Conservation (phyloP, 805 yeast species). For the Pichia rugopelliculosa region DNA sequence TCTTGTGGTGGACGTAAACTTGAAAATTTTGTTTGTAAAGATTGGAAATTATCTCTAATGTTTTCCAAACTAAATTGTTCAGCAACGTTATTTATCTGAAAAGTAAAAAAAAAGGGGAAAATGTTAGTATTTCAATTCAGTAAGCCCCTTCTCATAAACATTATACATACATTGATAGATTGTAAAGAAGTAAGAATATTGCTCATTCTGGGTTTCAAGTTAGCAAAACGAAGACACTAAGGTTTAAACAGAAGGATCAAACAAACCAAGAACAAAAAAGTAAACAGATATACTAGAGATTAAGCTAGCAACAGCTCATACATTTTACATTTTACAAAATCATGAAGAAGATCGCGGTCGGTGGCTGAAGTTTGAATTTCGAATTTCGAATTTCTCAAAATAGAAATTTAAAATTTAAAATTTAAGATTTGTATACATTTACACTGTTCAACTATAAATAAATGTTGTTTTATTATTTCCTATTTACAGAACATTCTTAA, state of each 20-base stretch:
- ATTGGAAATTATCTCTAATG: constrained; percentile 33
- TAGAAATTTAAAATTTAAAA: too few species aligned
- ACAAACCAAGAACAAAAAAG: neutral
- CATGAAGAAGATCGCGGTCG: neutral
- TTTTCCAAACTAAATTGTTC: constrained; percentile 46
- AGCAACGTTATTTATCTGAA: constrained; percentile 26
- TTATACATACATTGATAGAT: constrained; percentile 12
- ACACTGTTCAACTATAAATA: too few species aligned
- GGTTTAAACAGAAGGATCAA: too few species aligned
- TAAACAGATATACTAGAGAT: too few species aligned
- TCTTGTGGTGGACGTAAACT: constrained; percentile 86
- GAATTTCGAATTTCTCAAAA: too few species aligned
- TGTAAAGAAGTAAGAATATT: constrained; percentile 7
- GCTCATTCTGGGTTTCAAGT: neutral
- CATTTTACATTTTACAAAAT: neutral
- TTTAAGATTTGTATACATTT: too few species aligned
- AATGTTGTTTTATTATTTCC: too few species aligned
- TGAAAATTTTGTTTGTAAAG: constrained; percentile 57
- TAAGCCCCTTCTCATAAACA: too few species aligned
- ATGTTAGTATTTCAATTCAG: neutral
- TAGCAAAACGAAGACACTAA: neutral
- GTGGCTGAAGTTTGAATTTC: neutral
- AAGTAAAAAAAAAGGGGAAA: neutral
- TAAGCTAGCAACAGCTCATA: neutral
- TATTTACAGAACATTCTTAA: neutral